Base-by-base conservation (phyloP, 768 basidiomycete species). In the Leucosporidium yakuticum region DNA sequence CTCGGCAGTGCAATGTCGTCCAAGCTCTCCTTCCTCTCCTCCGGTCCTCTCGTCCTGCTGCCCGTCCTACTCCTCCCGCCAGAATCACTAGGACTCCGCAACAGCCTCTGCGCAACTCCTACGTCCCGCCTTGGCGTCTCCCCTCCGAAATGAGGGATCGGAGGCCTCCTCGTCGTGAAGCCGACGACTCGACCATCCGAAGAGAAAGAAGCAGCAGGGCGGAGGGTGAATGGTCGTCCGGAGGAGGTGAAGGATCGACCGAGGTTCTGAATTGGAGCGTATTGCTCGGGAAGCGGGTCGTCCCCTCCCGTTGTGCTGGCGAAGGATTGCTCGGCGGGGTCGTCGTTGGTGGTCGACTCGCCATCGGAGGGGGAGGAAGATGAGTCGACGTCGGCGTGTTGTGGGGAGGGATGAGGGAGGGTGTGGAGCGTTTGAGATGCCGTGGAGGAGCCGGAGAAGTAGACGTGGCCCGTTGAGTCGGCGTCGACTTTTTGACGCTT, bases 21-120 rank as follows among this genome's bases (percentile, higher is more conserved):
- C 12, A 63, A 49, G 32, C 67, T 69, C 34, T 69, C 59, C 31
- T 49, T 51, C 39, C 39, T 27, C 23, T 29, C 62, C 23, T 60
- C 63, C 4, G n/a, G n/a, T n/a, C n/a, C n/a, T n/a, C 63, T 58
- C 60, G 60, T 69, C 59, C 68, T 23, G 27, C 53, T 60, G 61
- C 51, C 17, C 25, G 27, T 47, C 51, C 64, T 23, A 23, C 49
- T 47, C 58, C 23, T 25, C 2, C 36, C 34, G 23, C 39, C 39
- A 8, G 39, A 44, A 15, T 44, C 39, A 15, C 39, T 44, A 8
- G 39, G 39, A 15, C 39, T 44, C 14, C 17, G 39, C 14, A 44
- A 15, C 39, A 44, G 11, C 39, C 39, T 44, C 39, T 44, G 11
- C 2, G 39, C 39, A 3, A 15, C 39, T 44, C 39, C 39, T 15